Conservation (phyloP, 2,329 filamentous ascomycete species). For the Colletotrichum gloeosporioides region DNA sequence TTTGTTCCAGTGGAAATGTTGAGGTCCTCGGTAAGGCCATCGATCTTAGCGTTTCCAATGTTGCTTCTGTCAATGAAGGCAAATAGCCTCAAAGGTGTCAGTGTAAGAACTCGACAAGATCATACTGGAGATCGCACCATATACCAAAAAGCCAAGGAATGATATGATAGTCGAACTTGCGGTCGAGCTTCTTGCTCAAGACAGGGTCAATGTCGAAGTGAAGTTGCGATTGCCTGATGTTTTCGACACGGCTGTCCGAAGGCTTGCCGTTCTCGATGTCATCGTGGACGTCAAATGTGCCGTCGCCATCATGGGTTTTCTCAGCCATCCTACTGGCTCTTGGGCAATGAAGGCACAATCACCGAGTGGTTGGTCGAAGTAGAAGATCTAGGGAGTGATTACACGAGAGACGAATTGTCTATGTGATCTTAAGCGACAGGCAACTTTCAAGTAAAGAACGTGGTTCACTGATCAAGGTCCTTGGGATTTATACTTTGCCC, state of each 20-base stretch:
- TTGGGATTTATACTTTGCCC: neutral
- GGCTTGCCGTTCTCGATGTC: slow-evolving; percentile 4
- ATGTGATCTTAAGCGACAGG: neutral
- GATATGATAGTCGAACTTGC: slow-evolving; percentile 29
- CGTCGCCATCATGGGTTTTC: neutral
- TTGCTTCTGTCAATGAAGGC: slow-evolving; percentile 63
- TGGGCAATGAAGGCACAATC: neutral
- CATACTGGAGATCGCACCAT: neutral
- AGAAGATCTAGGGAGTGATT: neutral
- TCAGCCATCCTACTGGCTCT: neutral
- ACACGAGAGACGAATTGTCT: neutral
- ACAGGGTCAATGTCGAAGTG: slow-evolving; percentile 16
- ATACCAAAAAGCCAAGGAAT: neutral
- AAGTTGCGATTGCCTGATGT: neutral
- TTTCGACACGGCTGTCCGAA: neutral
- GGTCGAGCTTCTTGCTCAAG: slow-evolving; percentile 25
- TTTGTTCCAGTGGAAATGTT: slow-evolving; percentile 58
- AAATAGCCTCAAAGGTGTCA: slow-evolving; percentile 39
- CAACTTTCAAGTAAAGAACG: neutral
- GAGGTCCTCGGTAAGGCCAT: slow-evolving; percentile 31
- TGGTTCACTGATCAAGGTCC: neutral
- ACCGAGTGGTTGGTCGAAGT: neutral
- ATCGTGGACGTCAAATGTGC: neutral
- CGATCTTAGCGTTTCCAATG: slow-evolving; percentile 55
- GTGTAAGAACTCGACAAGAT: neutral